Evolutionary conservation across 2,329 filamentous ascomycete species (phyloP).

Genomic region (Atkinsonella texensis): DNA sequence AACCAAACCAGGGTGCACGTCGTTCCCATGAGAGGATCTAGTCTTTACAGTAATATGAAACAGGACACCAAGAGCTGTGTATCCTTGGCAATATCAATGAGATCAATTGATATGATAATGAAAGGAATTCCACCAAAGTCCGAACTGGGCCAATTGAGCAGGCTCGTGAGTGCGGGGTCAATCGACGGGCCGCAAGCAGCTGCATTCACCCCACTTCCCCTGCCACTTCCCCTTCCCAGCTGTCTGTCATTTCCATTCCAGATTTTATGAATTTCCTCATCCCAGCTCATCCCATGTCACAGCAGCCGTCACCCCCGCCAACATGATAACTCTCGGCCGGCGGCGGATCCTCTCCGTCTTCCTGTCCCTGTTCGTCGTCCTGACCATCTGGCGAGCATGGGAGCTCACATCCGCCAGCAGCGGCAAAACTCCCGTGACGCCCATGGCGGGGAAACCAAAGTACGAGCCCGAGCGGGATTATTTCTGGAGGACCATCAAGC

Average conservation of each 20-base stretch:
- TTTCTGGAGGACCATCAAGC: constrained; percentile 12
- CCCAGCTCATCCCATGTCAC: background rate
- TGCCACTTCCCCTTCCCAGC: no score
- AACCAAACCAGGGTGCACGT: no score
- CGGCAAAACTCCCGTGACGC: background rate
- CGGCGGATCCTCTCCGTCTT: constrained; percentile 5
- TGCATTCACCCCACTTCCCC: background rate
- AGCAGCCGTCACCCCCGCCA: background rate
- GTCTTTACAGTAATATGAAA: no score
- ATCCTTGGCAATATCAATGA: no score
- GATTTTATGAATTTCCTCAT: no score
- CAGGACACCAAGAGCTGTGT: no score
- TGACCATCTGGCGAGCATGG: constrained; percentile 6
- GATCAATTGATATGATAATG: no score
- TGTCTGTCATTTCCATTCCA: no score
- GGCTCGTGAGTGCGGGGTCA: background rate
- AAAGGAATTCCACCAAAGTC: no score
- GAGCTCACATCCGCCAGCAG: constrained; percentile 1
- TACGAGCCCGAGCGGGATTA: constrained; percentile 9
- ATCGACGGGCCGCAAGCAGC: background rate
- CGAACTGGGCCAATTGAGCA: no score
- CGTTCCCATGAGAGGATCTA: no score
- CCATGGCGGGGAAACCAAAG: constrained; percentile 1
- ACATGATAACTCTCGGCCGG: constrained; percentile 6
- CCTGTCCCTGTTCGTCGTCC: constrained; percentile 3